Percentiles rank a stretch among this genome's conserved stretches.
Evolutionary conservation across 768 basidiomycete genomes (phyloP).

Genomic region (Steccherinum ochraceum): DNA sequence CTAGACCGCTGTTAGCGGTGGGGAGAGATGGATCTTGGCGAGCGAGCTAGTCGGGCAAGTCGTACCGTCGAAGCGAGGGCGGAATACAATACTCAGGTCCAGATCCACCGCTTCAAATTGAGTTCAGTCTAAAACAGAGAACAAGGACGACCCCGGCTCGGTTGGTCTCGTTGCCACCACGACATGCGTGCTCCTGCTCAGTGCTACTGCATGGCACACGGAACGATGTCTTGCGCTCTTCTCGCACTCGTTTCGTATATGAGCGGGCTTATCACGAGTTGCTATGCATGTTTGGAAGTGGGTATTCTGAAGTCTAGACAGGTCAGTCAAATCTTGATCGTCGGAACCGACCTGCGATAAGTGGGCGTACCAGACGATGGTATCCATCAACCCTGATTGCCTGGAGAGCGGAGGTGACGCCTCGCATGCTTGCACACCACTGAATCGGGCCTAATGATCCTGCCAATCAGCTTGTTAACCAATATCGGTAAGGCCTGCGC

Average conservation of each 20-base stretch:
- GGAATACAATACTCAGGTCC: neutral
- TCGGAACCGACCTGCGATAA: neutral
- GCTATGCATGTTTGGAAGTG: too few species aligned
- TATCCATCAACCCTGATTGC: too few species aligned
- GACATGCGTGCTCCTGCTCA: too few species aligned
- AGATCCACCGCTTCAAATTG: neutral
- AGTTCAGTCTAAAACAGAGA: neutral
- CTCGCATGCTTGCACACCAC: neutral
- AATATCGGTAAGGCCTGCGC: neutral
- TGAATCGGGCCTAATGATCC: neutral
- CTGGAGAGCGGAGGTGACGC: neutral
- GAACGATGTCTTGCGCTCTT: too few species aligned
- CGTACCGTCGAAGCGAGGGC: neutral
- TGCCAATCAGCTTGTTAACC: neutral
- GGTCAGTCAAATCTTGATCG: too few species aligned
- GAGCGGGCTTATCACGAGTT: too few species aligned
- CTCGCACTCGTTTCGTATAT: too few species aligned
- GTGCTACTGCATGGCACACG: too few species aligned
- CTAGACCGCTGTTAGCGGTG: too few species aligned
- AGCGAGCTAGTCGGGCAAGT: too few species aligned
- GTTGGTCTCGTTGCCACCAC: neutral
- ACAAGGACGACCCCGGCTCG: neutral
- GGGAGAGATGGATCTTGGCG: too few species aligned
- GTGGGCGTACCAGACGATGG: neutral
- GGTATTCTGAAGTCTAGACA: too few species aligned